These are phyloP conservation scores for Rutidosis leptorrhynchoides DNA, from an alignment of 129 eudicot species.

Conservation along the genomic window DNA sequence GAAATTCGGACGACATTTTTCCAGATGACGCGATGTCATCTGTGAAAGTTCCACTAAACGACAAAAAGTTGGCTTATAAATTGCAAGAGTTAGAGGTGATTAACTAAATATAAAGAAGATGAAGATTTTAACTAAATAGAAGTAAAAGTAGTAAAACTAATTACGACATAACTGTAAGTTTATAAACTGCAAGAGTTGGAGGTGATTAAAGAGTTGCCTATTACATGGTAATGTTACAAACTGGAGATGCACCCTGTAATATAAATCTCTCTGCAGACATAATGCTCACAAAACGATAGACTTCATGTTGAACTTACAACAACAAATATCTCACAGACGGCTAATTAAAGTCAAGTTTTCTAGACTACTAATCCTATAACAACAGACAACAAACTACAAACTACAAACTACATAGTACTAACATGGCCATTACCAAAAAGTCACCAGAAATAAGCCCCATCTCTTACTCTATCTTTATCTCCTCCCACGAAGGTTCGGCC, in stretches of 20 bases:
- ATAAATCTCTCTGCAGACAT: slow-evolving; percentile 33
- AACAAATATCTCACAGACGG: slow-evolving; percentile 23
- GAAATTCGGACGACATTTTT: too few relatives aligned
- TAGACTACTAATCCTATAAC: slow-evolving; percentile 38
- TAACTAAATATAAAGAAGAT: not conserved
- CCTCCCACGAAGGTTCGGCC: slow-evolving; percentile 38
- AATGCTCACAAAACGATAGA: slow-evolving; percentile 5
- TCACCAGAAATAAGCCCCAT: slow-evolving; percentile 30
- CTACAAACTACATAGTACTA: slow-evolving; percentile 1
- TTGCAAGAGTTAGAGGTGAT: slow-evolving; percentile 22
- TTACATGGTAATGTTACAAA: slow-evolving; percentile 32
- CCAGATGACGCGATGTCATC: too few relatives aligned
- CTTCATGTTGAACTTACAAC: not conserved
- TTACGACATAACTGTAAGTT: not conserved
- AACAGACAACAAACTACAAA: slow-evolving; percentile 29
- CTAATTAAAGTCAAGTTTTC: slow-evolving; percentile 24
- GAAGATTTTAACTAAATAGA: not conserved
- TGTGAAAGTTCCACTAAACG: too few relatives aligned
- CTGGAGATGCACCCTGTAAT: slow-evolving; percentile 35
- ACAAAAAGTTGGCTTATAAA: too few relatives aligned
- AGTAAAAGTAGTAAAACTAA: not conserved
- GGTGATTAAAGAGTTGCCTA: slow-evolving; percentile 20
- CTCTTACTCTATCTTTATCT: slow-evolving; percentile 34
- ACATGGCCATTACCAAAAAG: slow-evolving; percentile 30
- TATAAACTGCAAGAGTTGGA: slow-evolving; percentile 16